Evolutionary conservation across 257 asterid species (phyloP), one percentile per base, ranked within the genome.

Genomic region (Linderniella brevidens): DNA sequence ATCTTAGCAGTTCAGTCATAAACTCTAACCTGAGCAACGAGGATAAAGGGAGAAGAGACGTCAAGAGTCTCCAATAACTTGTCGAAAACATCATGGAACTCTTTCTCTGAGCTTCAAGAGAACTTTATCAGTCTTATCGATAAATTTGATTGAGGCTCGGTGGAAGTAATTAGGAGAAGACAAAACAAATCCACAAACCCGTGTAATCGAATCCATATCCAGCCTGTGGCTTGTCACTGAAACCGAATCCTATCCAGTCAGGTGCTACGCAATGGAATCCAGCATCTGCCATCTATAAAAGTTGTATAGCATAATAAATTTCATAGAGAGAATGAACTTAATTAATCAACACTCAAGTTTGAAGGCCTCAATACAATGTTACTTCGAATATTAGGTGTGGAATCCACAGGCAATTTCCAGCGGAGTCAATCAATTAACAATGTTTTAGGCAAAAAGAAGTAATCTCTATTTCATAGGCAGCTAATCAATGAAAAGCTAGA

Each of bases 231-330:
- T 80, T 78, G 61, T 85, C 94, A 58, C 96, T 88, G 49, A 88
- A 84, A 52, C 98, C 98, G 60, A 78, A 88, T 68, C 98, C 98
- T 52, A 88, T 69, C 98, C 98, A 88, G 74, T 84, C 98, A 41
- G 94, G 98, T 19, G 98, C 98, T 62, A 74, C 71, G 66, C 98
- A 88, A 65, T 72, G 96, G 65, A 72, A 88, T 45, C 98, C 98
- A 48, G 71, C 58, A 58, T 84, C 87, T n/a, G 94, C 75, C 86
- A 88, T 64, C 95, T 82, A 65, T 20, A 9, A 19, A 51, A 35
- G 56, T 20, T 41, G 48, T 36, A 35, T 38, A 14, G 56, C 54
- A 25, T 46, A 35, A 59, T n/a, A 41, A 60, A 56, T 64, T 53
- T 52, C 49, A 32, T 9, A 41, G 40, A 32, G 25, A 61, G 8